These are phyloP conservation scores for Coemansia umbellata DNA, from an alignment of 192 early-diverging fungal genomes.

Conservation along the genomic window DNA sequence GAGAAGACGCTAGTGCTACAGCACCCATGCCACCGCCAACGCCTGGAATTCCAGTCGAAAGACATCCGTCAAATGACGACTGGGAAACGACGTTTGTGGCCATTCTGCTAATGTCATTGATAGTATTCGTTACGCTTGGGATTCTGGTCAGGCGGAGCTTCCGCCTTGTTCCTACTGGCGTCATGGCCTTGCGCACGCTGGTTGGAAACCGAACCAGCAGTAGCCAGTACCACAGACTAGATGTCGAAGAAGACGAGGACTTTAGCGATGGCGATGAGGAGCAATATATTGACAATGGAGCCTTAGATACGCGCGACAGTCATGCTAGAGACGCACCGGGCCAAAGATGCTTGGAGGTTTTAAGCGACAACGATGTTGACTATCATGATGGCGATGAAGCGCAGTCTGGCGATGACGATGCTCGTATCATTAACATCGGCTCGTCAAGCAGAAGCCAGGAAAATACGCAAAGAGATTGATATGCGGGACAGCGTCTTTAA, in stretches of 20 bases:
- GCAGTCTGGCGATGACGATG: conserved; percentile 1
- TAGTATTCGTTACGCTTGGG: conserved; percentile 33
- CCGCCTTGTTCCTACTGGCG: conserved; percentile 46
- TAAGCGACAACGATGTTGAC: conserved; percentile 19
- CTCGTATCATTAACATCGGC: neutral
- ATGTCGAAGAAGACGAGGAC: conserved; percentile 14
- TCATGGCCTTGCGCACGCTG: conserved; percentile 36
- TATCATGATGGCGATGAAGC: conserved; percentile 2
- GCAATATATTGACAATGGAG: no score
- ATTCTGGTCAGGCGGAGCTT: conserved; percentile 38
- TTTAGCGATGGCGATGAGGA: neutral
- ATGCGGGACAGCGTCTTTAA: no score
- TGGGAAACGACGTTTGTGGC: conserved; percentile 43
- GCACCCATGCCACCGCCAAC: conserved; percentile 13
- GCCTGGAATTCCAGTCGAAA: conserved; percentile 25
- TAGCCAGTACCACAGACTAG: conserved; percentile 21
- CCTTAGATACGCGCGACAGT: no score
- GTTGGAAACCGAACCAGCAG: conserved; percentile 9
- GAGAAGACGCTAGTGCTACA: neutral
- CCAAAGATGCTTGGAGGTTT: conserved; percentile 10
- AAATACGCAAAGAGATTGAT: no score
- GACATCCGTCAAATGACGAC: conserved; percentile 48
- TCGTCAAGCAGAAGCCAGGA: neutral
- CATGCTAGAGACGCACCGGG: no score
- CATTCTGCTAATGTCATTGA: conserved; percentile 35